Evolutionary conservation across 2,329 filamentous ascomycete genomes (phyloP).

Genomic region (Botrytis fragariae): DNA sequence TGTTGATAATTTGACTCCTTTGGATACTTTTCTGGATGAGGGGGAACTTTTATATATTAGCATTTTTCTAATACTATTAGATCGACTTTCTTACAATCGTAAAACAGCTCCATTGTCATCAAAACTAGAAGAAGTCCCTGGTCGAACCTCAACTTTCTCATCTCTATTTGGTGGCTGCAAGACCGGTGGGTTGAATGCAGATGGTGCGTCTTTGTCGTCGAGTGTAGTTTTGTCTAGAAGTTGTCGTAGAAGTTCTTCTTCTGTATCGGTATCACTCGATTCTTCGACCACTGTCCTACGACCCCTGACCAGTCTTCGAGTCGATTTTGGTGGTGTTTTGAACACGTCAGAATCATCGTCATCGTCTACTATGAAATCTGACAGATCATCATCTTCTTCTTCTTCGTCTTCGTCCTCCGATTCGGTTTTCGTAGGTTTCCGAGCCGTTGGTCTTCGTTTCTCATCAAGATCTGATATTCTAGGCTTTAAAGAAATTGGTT

Average conservation of each 20-base stretch:
- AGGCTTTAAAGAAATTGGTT: background rate
- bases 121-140: conserved; percentile 16
- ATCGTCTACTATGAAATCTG: conserved; percentile 37
- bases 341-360: conserved; percentile 30
- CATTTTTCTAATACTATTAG: too few relatives aligned
- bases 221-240: conserved; percentile 16
- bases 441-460: background rate
- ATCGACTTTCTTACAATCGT: conserved; percentile 9
- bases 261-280: conserved; percentile 21
- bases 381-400: conserved; percentile 30
- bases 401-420: conserved; percentile 10
- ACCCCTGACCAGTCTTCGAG: conserved; percentile 33
- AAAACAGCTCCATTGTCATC: conserved; percentile 16
- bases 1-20: conserved; percentile 30
- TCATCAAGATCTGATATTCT: background rate
- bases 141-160: conserved; percentile 12
- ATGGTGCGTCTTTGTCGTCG: conserved; percentile 17
- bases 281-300: conserved; percentile 22
- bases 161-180: conserved; percentile 17
- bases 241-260: conserved; percentile 11
- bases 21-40: conserved; percentile 27
- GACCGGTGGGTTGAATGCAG: conserved; percentile 16
- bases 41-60: conserved; percentile 29
- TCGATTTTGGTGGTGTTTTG: conserved; percentile 29
- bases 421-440: background rate